Evolutionary conservation across 768 basidiomycete species (phyloP), one percentile per base, ranked within the genome.

Genomic region (Filobasidium wieringae): DNA sequence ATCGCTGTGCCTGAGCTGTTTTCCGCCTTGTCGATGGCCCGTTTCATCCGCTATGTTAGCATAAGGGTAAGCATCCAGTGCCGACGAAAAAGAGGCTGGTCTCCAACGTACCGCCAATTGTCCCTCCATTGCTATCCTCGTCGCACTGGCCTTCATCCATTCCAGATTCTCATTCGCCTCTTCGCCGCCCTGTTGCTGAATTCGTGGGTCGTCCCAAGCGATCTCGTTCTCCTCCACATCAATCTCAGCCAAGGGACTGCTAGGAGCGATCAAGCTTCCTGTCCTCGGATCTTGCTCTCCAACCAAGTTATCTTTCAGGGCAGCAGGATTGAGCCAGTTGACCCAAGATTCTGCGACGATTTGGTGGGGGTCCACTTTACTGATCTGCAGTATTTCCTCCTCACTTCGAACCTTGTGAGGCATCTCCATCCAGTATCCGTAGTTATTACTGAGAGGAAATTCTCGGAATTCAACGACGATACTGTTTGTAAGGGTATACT

Each of bases 141-240:
- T 39, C 26, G 60, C 34, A 33, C 51, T 32, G 45, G 62, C 59
- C 12, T 64, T 63, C 12, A 67, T 47, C 56, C 53, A 68, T 47
- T 62, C 52, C 22, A 40, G 50, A 61, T 69, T 69, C 56, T 67
- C 64, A 34, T 55, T 55, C 41, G 62, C 53, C 51, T 68, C 68
- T 24, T 57, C 41, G 3, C 63, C 64, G 24, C 34, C 51, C 70
- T 68, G 70, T 40, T 47, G 57, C 47, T 66, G 63, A 24, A 72
- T 64, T 50, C 70, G 50, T 32, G 52, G 52, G 53, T 72, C 70
- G 14, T 60, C 56, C 70, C 70, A 72, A 51, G 68, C 54, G 14
- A 69, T 54, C 36, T 56, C 63, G 15, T 49, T 54, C 4, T 57
- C 53, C 26, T 49, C 45, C 22, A 34, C 43, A 32, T 63, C 58